Conservation (phyloP, 371 early-diverging fungal species). For the Lichtheimia corymbifera region DNA sequence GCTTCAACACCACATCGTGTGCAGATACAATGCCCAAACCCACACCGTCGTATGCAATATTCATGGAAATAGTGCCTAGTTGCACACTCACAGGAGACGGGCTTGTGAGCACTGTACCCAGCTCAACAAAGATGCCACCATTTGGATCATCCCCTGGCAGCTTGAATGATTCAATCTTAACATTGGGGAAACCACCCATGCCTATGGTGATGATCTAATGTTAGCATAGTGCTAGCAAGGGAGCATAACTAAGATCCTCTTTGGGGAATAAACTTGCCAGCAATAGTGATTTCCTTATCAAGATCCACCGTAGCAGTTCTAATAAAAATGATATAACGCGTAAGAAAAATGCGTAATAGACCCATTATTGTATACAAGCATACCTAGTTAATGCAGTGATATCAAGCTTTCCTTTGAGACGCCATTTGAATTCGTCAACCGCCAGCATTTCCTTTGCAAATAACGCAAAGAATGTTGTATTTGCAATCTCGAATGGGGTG, state of each 20-base stretch:
- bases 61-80: conserved; percentile 52
- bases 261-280: conserved; percentile 10
- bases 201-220: conserved; percentile 32
- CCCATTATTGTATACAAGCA: conserved; percentile 44
- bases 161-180: conserved; percentile 51
- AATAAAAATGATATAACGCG: conserved; percentile 20
- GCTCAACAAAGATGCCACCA: conserved; percentile 55
- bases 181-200: conserved; percentile 52
- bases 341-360: conserved; percentile 31
- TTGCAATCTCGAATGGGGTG: conserved; percentile 48
- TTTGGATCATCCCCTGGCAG: conserved; percentile 51
- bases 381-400: conserved; percentile 60
- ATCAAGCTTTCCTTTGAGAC: conserved; percentile 55
- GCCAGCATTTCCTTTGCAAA: conserved; percentile 60
- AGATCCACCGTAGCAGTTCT: conserved; percentile 47
- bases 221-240: too few relatives aligned
- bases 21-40: conserved; percentile 48
- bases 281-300: conserved; percentile 32
- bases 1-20: conserved; percentile 34
- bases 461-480: conserved; percentile 44
- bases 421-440: conserved; percentile 54
- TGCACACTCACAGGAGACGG: conserved; percentile 57
- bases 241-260: too few relatives aligned
- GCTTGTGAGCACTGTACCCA: conserved; percentile 52
- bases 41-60: conserved; percentile 43